Conservation (phyloP, 1,284 basidiomycete species). For the Sanghuangporus sanghuang region DNA sequence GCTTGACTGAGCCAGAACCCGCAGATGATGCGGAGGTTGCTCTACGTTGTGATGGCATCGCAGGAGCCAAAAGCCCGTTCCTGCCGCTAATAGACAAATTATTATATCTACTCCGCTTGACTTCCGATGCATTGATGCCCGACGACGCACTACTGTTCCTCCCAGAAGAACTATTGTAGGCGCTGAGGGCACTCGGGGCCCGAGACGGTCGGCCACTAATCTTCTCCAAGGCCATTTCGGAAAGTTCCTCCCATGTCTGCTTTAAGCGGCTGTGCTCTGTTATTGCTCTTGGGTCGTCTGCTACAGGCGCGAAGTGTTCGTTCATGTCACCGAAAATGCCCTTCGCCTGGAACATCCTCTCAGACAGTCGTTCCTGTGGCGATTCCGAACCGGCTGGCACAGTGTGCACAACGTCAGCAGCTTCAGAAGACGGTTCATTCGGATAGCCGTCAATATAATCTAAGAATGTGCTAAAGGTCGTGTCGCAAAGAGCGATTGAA, state of each 20-base stretch:
- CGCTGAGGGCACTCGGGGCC: constrained; percentile 48
- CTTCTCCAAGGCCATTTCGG: constrained; percentile 71
- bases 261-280: constrained; percentile 57
- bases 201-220: constrained; percentile 56
- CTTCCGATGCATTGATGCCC: constrained; percentile 22
- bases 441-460: constrained; percentile 79
- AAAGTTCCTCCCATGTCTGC: constrained; percentile 75
- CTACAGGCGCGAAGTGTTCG: constrained; percentile 34
- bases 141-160: constrained; percentile 47
- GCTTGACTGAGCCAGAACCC: constrained; percentile 7
- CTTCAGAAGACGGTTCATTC: constrained; percentile 21
- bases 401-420: neutral
- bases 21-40: constrained; percentile 11
- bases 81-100: constrained; percentile 9
- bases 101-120: constrained; percentile 14
- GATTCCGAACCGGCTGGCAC: constrained; percentile 25
- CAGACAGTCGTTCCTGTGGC: constrained; percentile 60
- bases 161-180: constrained; percentile 39
- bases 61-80: constrained; percentile 8
- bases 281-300: constrained; percentile 51
- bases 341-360: constrained; percentile 58
- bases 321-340: constrained; percentile 43
- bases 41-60: constrained; percentile 19
- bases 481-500: constrained; percentile 53
- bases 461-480: constrained; percentile 72